A percentile compares a stretch with the other conserved stretches of the same genome.
Evolutionary conservation across 495 filamentous ascomycete genomes (phyloP).

Genomic region (Oleoguttula mirabilis): DNA sequence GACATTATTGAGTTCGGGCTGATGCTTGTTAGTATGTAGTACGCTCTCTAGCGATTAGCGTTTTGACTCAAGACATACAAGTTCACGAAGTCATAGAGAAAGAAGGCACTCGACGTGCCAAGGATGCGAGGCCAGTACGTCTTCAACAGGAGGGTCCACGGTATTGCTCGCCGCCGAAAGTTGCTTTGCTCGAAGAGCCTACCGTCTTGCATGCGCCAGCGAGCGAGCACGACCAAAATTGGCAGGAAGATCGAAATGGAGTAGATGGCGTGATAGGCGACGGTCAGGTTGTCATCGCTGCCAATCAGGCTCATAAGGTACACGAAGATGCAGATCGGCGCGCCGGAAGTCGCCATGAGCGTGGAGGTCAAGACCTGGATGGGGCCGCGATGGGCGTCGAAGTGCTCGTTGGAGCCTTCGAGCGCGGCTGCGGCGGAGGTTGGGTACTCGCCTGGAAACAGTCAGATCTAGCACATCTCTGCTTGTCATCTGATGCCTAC

Average conservation of each 20-base stretch:
- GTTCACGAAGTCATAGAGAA: conserved; percentile 36
- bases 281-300: conserved; percentile 27
- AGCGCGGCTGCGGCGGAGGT: conserved; percentile 31
- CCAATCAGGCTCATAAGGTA: conserved; percentile 39
- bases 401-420: conserved; percentile 38
- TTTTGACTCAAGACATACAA: too few species aligned
- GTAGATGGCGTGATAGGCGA: conserved; percentile 42
- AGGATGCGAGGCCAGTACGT: conserved; percentile 35
- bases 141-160: conserved; percentile 28
- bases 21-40: background rate
- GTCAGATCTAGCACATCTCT: too few species aligned
- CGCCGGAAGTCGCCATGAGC: conserved; percentile 39
- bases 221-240: conserved; percentile 41
- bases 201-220: conserved; percentile 41
- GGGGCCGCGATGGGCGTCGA: conserved; percentile 34
- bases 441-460: too few species aligned
- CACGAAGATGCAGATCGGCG: conserved; percentile 37
- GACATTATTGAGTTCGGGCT: too few species aligned
- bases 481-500: too few species aligned
- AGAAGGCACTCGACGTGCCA: conserved; percentile 34
- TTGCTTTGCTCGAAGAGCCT: conserved; percentile 39
- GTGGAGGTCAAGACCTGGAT: conserved; percentile 45
- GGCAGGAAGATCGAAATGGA: conserved; percentile 41
- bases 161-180: conserved; percentile 29
- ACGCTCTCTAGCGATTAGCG: too few species aligned